Conservation (phyloP, 2,329 filamentous ascomycete genomes). For the Colletotrichum caudatum region DNA sequence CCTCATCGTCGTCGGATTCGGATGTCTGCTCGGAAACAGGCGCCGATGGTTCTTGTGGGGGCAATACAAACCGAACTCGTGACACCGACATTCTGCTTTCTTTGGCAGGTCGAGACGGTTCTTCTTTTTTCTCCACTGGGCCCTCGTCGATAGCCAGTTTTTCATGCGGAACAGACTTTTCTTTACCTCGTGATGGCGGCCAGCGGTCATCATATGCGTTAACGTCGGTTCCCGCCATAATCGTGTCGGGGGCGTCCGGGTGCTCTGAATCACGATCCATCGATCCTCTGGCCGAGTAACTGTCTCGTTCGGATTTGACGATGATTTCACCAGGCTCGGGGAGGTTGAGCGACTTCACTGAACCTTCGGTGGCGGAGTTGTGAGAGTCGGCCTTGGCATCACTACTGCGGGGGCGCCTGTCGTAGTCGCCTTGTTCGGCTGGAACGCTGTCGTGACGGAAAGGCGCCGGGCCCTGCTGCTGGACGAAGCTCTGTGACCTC, state of each 20-base stretch:
- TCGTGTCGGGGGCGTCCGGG: conserved; percentile 30
- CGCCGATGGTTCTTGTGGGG: conserved; percentile 51
- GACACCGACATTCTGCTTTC: conserved; percentile 47
- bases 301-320: conserved; percentile 55
- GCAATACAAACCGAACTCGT: conserved; percentile 55
- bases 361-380: conserved; percentile 49
- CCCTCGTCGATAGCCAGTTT: conserved; percentile 36
- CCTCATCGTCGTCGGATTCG: conserved; percentile 67
- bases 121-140: conserved; percentile 35
- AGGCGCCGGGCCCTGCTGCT: conserved; percentile 55
- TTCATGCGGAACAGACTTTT: conserved; percentile 9
- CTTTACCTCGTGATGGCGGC: conserved; percentile 19
- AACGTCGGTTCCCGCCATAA: conserved; percentile 31
- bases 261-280: conserved; percentile 39
- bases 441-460: conserved; percentile 53
- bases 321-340: conserved; percentile 62
- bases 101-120: conserved; percentile 38
- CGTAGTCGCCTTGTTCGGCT: conserved; percentile 55
- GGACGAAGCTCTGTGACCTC: conserved; percentile 63
- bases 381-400: conserved; percentile 62
- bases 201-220: conserved; percentile 24
- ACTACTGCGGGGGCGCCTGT: conserved; percentile 64
- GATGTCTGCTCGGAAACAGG: conserved; percentile 58
- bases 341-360: conserved; percentile 55
- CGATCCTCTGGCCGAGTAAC: conserved; percentile 48